phyloP scores from a whole-genome alignment of 2,329 filamentous ascomycete genomes.

The Gaeumannomyces sp. region DNA sequence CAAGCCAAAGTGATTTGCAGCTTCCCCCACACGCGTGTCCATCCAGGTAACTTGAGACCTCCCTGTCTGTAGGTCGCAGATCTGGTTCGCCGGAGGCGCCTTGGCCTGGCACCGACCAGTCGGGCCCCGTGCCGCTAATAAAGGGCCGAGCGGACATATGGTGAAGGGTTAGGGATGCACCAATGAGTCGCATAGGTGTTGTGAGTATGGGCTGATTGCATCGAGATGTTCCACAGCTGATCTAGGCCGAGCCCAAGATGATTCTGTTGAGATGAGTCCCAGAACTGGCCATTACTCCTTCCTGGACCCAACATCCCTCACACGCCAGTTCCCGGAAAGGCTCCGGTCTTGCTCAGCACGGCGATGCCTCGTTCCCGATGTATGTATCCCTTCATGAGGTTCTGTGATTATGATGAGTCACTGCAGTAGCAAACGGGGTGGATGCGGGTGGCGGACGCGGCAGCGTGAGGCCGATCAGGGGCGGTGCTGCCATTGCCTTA shows the following conservation, averaged over 20 bases:
- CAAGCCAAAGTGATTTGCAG: slow-evolving; percentile 8
- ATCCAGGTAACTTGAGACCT: not conserved
- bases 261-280: not conserved
- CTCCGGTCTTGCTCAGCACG: slow-evolving; percentile 85
- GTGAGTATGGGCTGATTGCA: not conserved
- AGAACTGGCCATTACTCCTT: not conserved
- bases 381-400: slow-evolving; percentile 97
- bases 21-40: not conserved
- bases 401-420: slow-evolving; percentile 43
- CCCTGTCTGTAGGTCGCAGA: not conserved
- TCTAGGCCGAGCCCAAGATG: not conserved
- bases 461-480: not conserved
- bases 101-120: not conserved
- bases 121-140: not conserved
- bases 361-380: slow-evolving; percentile 83
- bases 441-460: not conserved
- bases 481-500: too few species aligned
- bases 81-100: not conserved
- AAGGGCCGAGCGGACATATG: not conserved
- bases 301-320: slow-evolving; percentile 21
- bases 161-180: not conserved
- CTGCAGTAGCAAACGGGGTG: slow-evolving; percentile 14
- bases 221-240: not conserved
- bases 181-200: not conserved
- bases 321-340: slow-evolving; percentile 84